Evolutionary conservation across 1,284 basidiomycete species (phyloP).

Genomic region (Moesziomyces globuligerus): DNA sequence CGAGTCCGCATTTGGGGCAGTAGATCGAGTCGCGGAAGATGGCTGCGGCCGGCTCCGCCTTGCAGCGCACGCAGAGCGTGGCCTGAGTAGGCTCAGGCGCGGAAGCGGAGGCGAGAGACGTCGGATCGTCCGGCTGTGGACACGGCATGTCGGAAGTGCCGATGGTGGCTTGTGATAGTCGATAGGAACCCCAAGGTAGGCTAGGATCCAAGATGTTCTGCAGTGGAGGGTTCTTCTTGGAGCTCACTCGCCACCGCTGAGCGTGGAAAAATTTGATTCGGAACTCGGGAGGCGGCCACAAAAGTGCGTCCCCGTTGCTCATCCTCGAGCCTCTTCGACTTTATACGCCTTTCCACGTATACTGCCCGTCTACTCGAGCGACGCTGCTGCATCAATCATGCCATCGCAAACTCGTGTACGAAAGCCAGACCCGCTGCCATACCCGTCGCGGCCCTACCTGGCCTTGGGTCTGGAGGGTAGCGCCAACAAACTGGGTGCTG

Average conservation of each 20-base stretch:
- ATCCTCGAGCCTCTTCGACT: not conserved
- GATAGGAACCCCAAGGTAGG: not conserved
- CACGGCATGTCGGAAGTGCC: conserved; percentile 28
- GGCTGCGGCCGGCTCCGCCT: conserved; percentile 22
- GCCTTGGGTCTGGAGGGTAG: conserved; percentile 65
- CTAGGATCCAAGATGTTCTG: too few relatives aligned
- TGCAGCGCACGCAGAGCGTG: conserved; percentile 52
- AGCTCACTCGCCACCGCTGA: not conserved
- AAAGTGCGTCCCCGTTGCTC: too few relatives aligned
- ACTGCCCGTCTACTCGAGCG: not conserved
- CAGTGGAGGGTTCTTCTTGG: not conserved
- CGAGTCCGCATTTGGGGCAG: conserved; percentile 48
- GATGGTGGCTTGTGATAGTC: not conserved
- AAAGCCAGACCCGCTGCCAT: conserved; percentile 50
- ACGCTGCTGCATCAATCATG: conserved; percentile 10
- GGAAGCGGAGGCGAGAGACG: not conserved
- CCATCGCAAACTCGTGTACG: conserved; percentile 26
- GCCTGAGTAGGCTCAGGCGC: not conserved
- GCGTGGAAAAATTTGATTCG: not conserved
- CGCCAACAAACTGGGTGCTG: conserved; percentile 98
- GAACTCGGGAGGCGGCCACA: not conserved
- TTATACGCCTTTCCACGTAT: not conserved
- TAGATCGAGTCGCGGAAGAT: conserved; percentile 55
- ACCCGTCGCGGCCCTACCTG: conserved; percentile 51
- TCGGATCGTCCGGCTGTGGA: conserved; percentile 38